phyloP scores from a whole-genome alignment of 192 early-diverging fungal genomes.

The Podila horticola region DNA sequence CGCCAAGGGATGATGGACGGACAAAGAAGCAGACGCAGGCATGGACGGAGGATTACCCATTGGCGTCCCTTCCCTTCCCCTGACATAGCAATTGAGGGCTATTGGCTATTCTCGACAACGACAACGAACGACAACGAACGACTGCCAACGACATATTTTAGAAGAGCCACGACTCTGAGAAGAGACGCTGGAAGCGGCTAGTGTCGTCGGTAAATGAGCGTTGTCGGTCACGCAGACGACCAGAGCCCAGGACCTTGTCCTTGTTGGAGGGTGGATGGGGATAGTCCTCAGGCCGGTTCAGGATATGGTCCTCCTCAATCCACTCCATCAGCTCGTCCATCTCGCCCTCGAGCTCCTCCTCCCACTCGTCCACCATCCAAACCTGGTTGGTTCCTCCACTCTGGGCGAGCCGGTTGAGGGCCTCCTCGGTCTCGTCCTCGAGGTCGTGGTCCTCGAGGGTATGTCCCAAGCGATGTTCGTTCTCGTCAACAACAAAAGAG shows the following conservation, averaged over 20 bases:
- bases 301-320: slow-evolving; percentile 32
- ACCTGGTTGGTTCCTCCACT: slow-evolving; percentile 5
- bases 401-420: not conserved
- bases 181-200: slow-evolving; percentile 26
- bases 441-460: not conserved
- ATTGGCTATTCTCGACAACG: not conserved
- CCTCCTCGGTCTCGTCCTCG: not conserved
- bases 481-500: not conserved
- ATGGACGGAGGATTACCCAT: too few relatives aligned
- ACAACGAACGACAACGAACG: slow-evolving; percentile 2
- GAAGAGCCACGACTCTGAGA: slow-evolving; percentile 51
- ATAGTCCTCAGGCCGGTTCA: not conserved
- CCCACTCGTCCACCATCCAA: slow-evolving; percentile 52
- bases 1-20: not conserved
- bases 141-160: slow-evolving; percentile 8
- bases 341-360: slow-evolving; percentile 49
- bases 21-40: not conserved
- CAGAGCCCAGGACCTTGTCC: slow-evolving; percentile 12
- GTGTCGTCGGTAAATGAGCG: slow-evolving; percentile 30
- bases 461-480: too few relatives aligned
- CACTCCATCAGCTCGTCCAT: slow-evolving; percentile 46
- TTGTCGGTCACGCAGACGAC: slow-evolving; percentile 24
- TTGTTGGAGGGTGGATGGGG: not conserved
- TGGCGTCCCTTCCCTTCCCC: too few relatives aligned
- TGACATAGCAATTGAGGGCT: not conserved